Evolutionary conservation across 208 protist species (phyloP).

Genomic region (Trypanosomatidae sp.): DNA sequence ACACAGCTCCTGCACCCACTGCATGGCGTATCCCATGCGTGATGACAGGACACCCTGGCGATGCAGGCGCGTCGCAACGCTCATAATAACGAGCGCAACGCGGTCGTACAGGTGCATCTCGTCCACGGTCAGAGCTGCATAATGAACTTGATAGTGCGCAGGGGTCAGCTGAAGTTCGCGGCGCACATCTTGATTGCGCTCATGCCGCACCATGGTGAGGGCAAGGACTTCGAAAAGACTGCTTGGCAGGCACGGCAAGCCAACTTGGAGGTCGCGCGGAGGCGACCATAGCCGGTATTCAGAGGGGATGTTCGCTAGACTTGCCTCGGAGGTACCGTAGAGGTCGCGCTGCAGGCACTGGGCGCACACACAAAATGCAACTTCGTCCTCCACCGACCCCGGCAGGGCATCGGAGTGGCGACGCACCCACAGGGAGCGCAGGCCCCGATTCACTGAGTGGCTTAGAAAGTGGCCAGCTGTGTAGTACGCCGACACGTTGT

Average conservation of each 20-base stretch:
- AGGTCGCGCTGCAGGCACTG: conserved; percentile 7
- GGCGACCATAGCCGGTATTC: neutral
- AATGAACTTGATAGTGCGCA: conserved; percentile 16
- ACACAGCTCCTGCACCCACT: conserved; percentile 49
- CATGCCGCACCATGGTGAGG: conserved; percentile 47
- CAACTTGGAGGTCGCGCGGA: neutral
- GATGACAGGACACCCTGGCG: conserved; percentile 38
- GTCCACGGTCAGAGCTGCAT: conserved; percentile 15
- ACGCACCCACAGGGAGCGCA: neutral
- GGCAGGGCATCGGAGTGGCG: neutral
- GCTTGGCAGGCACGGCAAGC: conserved; percentile 13
- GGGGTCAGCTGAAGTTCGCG: conserved; percentile 32
- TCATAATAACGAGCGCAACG: conserved; percentile 28
- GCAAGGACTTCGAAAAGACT: conserved; percentile 22
- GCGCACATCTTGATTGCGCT: conserved; percentile 32
- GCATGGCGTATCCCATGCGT: conserved; percentile 31
- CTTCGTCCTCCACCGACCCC: neutral
- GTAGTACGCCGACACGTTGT: neutral
- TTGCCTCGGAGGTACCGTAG: conserved; percentile 3
- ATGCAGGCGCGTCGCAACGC: conserved; percentile 18
- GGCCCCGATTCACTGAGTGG: neutral
- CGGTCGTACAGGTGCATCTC: conserved; percentile 42
- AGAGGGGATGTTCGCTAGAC: neutral
- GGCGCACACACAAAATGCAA: conserved; percentile 13
- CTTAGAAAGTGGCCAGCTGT: neutral